These are phyloP conservation scores for Vanrija sp. DNA, from an alignment of 1,284 basidiomycete species.

Conservation along the genomic window DNA sequence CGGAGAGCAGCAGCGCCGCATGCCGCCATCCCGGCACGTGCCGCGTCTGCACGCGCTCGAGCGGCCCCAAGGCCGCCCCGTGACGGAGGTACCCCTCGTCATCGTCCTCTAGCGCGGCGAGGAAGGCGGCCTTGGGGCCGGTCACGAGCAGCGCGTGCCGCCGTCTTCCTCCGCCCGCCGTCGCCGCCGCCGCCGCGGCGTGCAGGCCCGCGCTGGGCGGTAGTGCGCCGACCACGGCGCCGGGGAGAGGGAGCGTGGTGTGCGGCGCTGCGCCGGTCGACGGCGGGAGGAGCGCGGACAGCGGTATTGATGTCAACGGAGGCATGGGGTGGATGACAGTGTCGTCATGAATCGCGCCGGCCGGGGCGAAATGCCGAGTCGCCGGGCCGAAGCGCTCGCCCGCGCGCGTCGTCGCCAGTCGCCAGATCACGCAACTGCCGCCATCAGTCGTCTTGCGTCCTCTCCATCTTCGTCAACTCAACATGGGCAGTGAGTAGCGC, in stretches of 20 bases:
- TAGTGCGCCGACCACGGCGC: conserved; percentile 27
- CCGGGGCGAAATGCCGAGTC: too few relatives aligned
- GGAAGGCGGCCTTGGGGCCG: conserved; percentile 20
- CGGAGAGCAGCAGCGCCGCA: conserved; percentile 29
- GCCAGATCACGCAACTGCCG: too few relatives aligned
- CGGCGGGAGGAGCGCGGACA: conserved; percentile 24
- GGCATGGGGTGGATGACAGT: too few relatives aligned
- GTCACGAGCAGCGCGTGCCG: conserved; percentile 32
- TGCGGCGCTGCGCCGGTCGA: neutral
- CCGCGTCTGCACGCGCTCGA: conserved; percentile 33
- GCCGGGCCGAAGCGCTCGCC: too few relatives aligned
- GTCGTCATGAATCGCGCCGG: too few relatives aligned
- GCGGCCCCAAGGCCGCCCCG: conserved; percentile 8
- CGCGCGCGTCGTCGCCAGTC: too few relatives aligned
- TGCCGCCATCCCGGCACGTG: conserved; percentile 31
- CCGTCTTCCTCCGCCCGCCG: neutral
- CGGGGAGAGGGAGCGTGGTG: conserved; percentile 8
- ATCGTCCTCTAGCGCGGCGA: conserved; percentile 29
- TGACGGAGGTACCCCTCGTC: conserved; percentile 34
- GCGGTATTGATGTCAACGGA: conserved; percentile 7
- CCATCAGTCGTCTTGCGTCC: neutral
- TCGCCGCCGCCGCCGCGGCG: conserved; percentile 23
- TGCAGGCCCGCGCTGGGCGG: conserved; percentile 35
- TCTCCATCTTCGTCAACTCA: neutral
- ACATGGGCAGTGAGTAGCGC: conserved; percentile 18